Conservation (phyloP, 148 eudicot species). For the Spergularia bocconei region DNA sequence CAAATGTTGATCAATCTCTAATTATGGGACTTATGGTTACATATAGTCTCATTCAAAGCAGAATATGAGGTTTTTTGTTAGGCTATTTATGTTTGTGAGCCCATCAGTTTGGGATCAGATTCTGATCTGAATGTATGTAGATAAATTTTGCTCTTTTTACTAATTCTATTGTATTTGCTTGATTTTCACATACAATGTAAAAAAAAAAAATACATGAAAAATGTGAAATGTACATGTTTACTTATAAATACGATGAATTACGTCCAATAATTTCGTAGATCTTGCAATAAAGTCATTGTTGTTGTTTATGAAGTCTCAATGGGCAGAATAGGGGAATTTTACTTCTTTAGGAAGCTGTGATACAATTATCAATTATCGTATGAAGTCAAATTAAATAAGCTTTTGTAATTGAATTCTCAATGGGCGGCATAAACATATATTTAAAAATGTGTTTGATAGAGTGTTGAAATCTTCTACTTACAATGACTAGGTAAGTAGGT, state of each 20-base stretch:
- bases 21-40: slow-evolving; percentile 41
- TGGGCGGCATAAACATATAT: too few species aligned
- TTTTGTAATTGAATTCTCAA: too few species aligned
- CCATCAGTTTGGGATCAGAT: slow-evolving; percentile 16
- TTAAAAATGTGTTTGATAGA: too few species aligned
- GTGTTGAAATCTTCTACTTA: too few species aligned
- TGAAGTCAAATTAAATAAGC: too few species aligned
- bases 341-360: too few species aligned
- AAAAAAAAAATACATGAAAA: background rate
- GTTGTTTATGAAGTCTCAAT: too few species aligned
- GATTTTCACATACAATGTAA: background rate
- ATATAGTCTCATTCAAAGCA: slow-evolving; percentile 33
- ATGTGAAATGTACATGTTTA: slow-evolving; percentile 4
- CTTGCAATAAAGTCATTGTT: too few species aligned
- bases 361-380: too few species aligned
- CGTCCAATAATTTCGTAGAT: too few species aligned
- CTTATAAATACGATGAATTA: background rate
- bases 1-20: slow-evolving; percentile 36
- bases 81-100: background rate
- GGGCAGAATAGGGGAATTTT: too few species aligned
- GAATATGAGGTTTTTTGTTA: slow-evolving; percentile 24
- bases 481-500: too few species aligned
- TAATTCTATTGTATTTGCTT: background rate
- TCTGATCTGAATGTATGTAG: slow-evolving; percentile 27
- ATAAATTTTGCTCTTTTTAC: background rate